Percentiles rank a stretch among this genome's conserved stretches.
Evolutionary conservation across 257 asterid species (phyloP).

Genomic region (Eustoma russellianum): DNA sequence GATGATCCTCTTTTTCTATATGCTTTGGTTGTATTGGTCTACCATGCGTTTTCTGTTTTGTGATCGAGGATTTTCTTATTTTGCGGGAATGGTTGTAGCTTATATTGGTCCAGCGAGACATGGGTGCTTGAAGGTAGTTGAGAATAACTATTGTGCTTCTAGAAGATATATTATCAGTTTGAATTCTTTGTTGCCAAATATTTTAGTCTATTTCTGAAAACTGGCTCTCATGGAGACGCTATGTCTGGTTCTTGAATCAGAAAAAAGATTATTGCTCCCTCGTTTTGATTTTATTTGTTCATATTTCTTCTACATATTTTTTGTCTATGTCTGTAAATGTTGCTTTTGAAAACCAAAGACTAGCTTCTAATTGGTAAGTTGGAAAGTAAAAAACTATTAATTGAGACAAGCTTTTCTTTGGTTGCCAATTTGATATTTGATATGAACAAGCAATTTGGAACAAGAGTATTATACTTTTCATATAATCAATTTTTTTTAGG

Average conservation of each 20-base stretch:
- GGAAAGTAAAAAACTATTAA: too few species aligned
- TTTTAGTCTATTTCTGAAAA: not conserved
- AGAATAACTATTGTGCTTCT: slow-evolving; percentile 83
- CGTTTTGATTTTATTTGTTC: too few species aligned
- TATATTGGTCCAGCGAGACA: slow-evolving; percentile 64
- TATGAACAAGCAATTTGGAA: too few species aligned
- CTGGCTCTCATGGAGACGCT: not conserved
- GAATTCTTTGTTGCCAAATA: not conserved
- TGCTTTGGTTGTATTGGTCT: not conserved
- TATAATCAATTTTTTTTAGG: too few species aligned
- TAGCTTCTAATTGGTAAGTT: too few species aligned
- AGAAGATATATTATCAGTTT: slow-evolving; percentile 55
- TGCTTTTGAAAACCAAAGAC: too few species aligned
- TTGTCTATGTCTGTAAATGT: too few species aligned
- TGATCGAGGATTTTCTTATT: slow-evolving; percentile 3
- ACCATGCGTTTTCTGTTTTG: slow-evolving; percentile 2
- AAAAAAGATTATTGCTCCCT: not conserved
- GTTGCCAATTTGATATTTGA: too few species aligned
- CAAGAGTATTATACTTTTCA: too few species aligned
- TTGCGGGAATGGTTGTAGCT: slow-evolving; percentile 72
- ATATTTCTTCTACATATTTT: too few species aligned
- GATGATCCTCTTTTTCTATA: not conserved
- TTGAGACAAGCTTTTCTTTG: too few species aligned
- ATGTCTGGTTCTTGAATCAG: not conserved
- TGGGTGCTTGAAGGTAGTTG: slow-evolving; percentile 92